Base-by-base conservation (phyloP, 164 flowering plant genomes). In the Berberis vulgaris region DNA sequence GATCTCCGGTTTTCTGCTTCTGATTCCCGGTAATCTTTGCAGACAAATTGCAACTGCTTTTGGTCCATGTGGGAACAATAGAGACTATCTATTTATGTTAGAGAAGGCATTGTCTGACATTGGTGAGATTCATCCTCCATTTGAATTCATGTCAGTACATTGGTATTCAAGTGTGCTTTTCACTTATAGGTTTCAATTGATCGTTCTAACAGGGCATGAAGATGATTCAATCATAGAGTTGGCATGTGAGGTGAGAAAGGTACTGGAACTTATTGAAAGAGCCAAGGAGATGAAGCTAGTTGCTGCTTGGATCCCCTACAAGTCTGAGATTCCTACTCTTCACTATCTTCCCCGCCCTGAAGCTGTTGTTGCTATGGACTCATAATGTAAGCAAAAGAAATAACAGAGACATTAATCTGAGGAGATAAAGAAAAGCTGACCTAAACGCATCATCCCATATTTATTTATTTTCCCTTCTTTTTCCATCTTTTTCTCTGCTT, bases 41-140 rank as follows among this genome's bases (percentile, higher is more conserved):
- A 89, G 91, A 58, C 99, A 95, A 86, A 95, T 95, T 62, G 97
- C 99, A 52, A 88, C 90, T 54, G 99, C 97, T 9, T 12, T 56
- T 74, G 99, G 99, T 26, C 99, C 99, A 0, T 87, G 92, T 61
- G 99, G 99, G 12, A 89, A 91, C 84, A 91, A 89, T 69, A 82
- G 96, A 76, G 96, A 91, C 54, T 95, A 95, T 68, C 73, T 95
- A 44, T 95, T 91, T 79, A 64, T 53, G 69, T 66, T 91, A 68
- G 99, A 95, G 76, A 91, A 95, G 70, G 97, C 97, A 61, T 44
- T 95, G 83, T 73, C 59, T 69, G 87, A 83, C 68, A 87, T 95
- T 44, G 96, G 97, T 88, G 72, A 71, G 79, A 7, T 6, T 8
- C 5, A 7, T 39, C 60, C 12, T 42, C n/a, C 45, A 8, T 42